A percentile compares a stretch with the other conserved stretches of the same genome.
Conservation (phyloP, 2,329 filamentous ascomycete genomes). For the Fusarium cicatricum region DNA sequence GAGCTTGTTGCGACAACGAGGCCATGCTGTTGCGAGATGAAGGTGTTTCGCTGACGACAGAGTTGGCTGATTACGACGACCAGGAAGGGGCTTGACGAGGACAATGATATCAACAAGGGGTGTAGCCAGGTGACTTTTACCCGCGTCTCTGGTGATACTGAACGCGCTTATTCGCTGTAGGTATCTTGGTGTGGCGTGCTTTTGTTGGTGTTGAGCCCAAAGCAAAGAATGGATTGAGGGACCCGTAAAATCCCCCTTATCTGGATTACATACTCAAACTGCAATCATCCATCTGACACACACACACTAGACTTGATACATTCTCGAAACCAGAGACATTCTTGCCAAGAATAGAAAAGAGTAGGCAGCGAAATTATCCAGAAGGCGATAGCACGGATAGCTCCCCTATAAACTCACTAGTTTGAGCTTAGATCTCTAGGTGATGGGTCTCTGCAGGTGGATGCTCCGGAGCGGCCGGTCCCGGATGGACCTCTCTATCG, state of each 20-base stretch:
- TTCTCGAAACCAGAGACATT: background rate
- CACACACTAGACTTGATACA: conserved; percentile 6
- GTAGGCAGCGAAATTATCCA: conserved; percentile 6
- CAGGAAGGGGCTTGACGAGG: conserved; percentile 7
- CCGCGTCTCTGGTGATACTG: background rate
- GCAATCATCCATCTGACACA: no score
- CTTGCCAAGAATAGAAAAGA: conserved; percentile 15
- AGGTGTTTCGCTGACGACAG: conserved; percentile 7
- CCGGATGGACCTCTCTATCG: conserved; percentile 16
- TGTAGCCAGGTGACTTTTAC: no score
- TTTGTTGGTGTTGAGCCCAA: background rate
- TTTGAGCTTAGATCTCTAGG: conserved; percentile 21
- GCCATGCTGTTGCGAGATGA: conserved; percentile 27
- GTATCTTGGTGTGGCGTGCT: conserved; percentile 9
- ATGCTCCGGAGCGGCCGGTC: conserved; percentile 26
- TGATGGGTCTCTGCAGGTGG: conserved; percentile 22
- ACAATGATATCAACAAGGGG: background rate
- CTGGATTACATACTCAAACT: background rate
- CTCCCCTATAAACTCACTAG: conserved; percentile 8
- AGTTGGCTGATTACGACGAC: background rate
- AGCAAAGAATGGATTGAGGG: no score
- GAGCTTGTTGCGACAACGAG: conserved; percentile 10
- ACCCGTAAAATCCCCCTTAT: conserved; percentile 7
- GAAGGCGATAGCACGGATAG: conserved; percentile 25
- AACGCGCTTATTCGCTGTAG: conserved; percentile 17